Base-by-base conservation (phyloP, 768 basidiomycete species). In the Russula vinacea region DNA sequence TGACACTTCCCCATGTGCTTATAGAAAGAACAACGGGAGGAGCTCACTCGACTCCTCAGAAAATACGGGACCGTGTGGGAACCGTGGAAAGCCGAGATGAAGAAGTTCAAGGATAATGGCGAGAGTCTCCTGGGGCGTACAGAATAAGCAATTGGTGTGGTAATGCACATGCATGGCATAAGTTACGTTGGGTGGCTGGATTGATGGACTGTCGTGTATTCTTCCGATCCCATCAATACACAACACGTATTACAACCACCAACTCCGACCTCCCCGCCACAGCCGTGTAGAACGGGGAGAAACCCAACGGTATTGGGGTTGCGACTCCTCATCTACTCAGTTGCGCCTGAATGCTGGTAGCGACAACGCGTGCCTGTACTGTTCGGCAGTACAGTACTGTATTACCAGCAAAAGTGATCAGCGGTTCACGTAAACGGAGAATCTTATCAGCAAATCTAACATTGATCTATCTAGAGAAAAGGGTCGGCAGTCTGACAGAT, bases 61-160 rank as follows among this genome's bases (percentile, higher is more conserved):
- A 97, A 97, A 74, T 98, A 96, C 67, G 92, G 94, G 1, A 71
- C 84, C n/a, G 80, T 78, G 2, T 94, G 88, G 89, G 89, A 89
- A 69, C 92, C 91, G 10, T 98, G 93, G 92, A 80, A 78, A 72
- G 81, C 79, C 39, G 94, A 95, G 74, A 76, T 93, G 56, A 81
- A 80, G 62, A 90, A 85, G 75, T 91, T 90, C 73, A 86, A 81
- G 75, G 84, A 87, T 66, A 81, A 81, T 57, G 92, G 91, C 4
- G 77, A 85, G 74, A 69, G 62, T 58, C 62, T 69, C 33, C 40
- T 60, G 33, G 33, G 58, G 32, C 58, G 47, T 29, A 10, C 58
- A 16, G 35, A 57, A 33, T 55, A 57, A 62, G 35, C 54, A 35
- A 35, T 22, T 42, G 33, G 7, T 42, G 32, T 44, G 29, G 8